These are phyloP conservation scores for Vachellia collinsii DNA, from an alignment of 306 rosid species.

Conservation along the genomic window DNA sequence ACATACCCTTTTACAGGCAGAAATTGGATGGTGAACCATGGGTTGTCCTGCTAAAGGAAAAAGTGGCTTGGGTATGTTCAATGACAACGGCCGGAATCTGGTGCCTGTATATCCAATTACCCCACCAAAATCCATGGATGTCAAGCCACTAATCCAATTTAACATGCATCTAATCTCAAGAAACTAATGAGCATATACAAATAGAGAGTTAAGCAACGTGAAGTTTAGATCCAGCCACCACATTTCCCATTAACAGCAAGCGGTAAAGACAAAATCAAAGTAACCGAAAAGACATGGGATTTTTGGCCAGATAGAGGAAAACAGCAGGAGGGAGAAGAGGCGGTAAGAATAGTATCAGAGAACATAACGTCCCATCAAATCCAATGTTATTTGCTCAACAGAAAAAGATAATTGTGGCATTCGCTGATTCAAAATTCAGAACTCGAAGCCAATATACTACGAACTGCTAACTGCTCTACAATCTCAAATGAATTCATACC, in stretches of 20 bases:
- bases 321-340: neutral
- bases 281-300: neutral
- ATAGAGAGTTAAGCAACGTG: neutral
- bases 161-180: neutral
- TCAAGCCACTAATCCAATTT: constrained; percentile 22
- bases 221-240: constrained; percentile 4
- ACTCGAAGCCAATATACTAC: neutral
- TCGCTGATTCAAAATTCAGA: constrained; percentile 25
- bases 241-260: neutral
- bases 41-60: constrained; percentile 98
- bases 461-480: neutral
- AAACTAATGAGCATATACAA: neutral
- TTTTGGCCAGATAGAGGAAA: neutral
- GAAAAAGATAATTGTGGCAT: constrained; percentile 8
- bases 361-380: constrained; percentile 1
- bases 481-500: constrained; percentile 47
- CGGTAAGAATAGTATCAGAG: neutral
- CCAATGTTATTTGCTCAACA: neutral
- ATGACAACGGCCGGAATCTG: constrained; percentile 91
- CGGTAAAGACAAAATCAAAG: neutral
- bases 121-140: neutral
- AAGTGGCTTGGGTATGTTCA: constrained; percentile 92
- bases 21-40: constrained; percentile 97
- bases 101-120: constrained; percentile 61
- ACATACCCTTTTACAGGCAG: constrained; percentile 89